A percentile compares a stretch with the other conserved stretches of the same genome.
phyloP scores from a whole-genome alignment of 1,139 yeast species.

The Suhomyces coccinellae region DNA sequence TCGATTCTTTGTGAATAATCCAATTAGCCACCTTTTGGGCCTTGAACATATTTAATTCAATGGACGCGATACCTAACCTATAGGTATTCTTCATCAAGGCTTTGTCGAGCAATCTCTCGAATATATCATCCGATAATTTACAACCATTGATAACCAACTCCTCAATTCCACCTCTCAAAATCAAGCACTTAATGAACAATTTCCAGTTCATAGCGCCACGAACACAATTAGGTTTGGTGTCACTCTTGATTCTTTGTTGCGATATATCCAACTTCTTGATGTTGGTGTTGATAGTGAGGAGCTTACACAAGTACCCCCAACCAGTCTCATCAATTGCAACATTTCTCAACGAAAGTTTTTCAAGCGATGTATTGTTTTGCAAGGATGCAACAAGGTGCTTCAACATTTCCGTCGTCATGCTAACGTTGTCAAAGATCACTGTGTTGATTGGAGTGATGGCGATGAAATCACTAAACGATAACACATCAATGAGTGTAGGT shows the following conservation, averaged over 20 bases:
- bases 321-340: conserved; percentile 70
- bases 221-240: conserved; percentile 41
- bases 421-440: conserved; percentile 79
- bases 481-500: conserved; percentile 85
- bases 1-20: conserved; percentile 53
- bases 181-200: conserved; percentile 59
- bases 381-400: conserved; percentile 66
- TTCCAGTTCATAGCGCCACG: conserved; percentile 79
- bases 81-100: conserved; percentile 59
- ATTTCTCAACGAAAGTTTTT: conserved; percentile 74
- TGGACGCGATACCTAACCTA: conserved; percentile 76
- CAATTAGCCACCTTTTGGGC: conserved; percentile 59
- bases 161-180: conserved; percentile 69
- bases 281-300: conserved; percentile 57
- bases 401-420: conserved; percentile 79
- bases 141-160: conserved; percentile 85
- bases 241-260: conserved; percentile 64
- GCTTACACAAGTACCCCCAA: conserved; percentile 76
- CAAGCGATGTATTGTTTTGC: conserved; percentile 55
- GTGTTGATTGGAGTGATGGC: conserved; percentile 80
- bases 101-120: conserved; percentile 50
- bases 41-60: conserved; percentile 60
- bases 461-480: conserved; percentile 85
- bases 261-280: conserved; percentile 76
- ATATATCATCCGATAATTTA: conserved; percentile 53